Evolutionary conservation across 2,329 filamentous ascomycete genomes (phyloP).

Genomic region (Fusarium sp.): DNA sequence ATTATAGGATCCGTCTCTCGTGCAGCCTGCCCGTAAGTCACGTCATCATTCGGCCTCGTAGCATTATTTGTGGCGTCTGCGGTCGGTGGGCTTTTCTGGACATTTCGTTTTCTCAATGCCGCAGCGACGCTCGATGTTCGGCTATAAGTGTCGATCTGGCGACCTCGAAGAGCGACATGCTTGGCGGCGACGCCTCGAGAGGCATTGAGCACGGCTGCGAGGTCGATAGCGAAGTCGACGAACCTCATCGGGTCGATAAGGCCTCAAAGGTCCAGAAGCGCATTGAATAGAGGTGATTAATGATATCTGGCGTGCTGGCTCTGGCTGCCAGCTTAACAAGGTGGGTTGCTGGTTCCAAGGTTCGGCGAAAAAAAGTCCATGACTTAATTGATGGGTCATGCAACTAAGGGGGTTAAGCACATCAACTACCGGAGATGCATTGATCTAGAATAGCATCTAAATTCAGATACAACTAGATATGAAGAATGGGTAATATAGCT

Average conservation of each 20-base stretch:
- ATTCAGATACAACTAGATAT: not conserved
- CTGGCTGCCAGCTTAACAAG: conserved; percentile 34
- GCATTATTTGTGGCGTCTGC: conserved; percentile 7
- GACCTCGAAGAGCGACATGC: conserved; percentile 68
- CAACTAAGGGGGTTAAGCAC: conserved; percentile 47
- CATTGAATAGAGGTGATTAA: conserved; percentile 38
- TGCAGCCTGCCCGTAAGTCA: conserved; percentile 25
- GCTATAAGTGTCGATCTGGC: conserved; percentile 64
- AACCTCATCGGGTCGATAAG: conserved; percentile 62
- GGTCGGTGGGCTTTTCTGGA: conserved; percentile 7
- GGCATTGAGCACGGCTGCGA: conserved; percentile 76
- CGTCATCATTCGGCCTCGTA: conserved; percentile 8
- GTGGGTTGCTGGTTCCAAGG: conserved; percentile 23
- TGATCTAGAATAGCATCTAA: not conserved
- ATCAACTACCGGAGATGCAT: not conserved
- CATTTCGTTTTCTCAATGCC: conserved; percentile 48
- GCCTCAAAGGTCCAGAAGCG: conserved; percentile 39
- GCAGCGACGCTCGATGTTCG: conserved; percentile 59
- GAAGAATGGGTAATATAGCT: not conserved
- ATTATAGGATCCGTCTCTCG: conserved; percentile 13
- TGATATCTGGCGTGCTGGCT: conserved; percentile 32
- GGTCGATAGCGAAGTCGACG: conserved; percentile 75
- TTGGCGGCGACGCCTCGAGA: conserved; percentile 74
- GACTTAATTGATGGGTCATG: conserved; percentile 46
- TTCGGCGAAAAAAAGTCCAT: conserved; percentile 41